phyloP scores from a whole-genome alignment of 2,329 filamentous ascomycete species.

The Paraphoma sp. region DNA sequence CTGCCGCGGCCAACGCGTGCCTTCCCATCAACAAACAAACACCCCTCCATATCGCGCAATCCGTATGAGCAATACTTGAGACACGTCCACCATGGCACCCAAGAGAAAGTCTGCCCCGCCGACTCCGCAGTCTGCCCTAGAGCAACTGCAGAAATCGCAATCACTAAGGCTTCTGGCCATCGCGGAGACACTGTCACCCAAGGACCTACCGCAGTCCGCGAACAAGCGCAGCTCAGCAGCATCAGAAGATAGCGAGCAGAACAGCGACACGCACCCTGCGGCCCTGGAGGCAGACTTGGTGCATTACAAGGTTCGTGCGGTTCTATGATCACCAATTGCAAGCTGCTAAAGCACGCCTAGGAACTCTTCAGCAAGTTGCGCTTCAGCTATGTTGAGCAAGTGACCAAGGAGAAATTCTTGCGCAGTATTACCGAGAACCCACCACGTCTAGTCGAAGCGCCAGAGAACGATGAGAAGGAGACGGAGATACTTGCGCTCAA shows the following conservation, averaged over 20 bases:
- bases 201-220: constrained; percentile 49
- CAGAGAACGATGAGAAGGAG: constrained; percentile 69
- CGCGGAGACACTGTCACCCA: constrained; percentile 73
- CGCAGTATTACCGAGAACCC: constrained; percentile 90
- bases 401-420: constrained; percentile 98
- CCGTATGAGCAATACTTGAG: background rate
- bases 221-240: constrained; percentile 59
- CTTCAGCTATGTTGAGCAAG: constrained; percentile 97
- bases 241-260: constrained; percentile 73
- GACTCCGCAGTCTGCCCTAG: constrained; percentile 50
- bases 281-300: constrained; percentile 81
- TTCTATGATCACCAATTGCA: background rate
- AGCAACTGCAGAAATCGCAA: constrained; percentile 65
- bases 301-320: constrained; percentile 73
- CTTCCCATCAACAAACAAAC: constrained; percentile 35
- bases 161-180: constrained; percentile 75
- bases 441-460: constrained; percentile 80
- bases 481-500: constrained; percentile 74
- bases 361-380: constrained; percentile 95
- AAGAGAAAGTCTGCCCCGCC: constrained; percentile 28
- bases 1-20: constrained; percentile 21
- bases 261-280: constrained; percentile 69
- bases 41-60: constrained; percentile 15
- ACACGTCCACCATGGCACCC: constrained; percentile 28
- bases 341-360: constrained; percentile 41